Evolutionary conservation across 2,329 filamentous ascomycete species (phyloP), one percentile per base, ranked within the genome.

Genomic region (Fusarium algeriense): DNA sequence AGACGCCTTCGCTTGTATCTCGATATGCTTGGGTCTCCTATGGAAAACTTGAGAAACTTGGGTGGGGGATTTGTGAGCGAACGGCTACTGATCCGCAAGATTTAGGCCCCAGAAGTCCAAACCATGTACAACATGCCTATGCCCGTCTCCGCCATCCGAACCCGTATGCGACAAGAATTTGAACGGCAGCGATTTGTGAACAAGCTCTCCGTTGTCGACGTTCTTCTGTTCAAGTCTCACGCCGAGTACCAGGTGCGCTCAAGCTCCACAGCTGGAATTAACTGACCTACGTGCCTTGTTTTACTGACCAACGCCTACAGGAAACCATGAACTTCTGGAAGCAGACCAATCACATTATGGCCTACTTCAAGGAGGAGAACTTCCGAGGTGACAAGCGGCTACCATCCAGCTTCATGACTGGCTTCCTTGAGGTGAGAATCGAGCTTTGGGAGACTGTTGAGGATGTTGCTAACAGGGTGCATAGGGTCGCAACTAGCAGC

Each of bases 321-420:
- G 96, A 99, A 88, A 99, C 93, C 58, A 90, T 99, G 87, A 99
- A 99, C 86, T 99, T 93, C 88, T 99, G 96, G 96, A 97, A 98
- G 85, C 96, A 99, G 84, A 88, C 95, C 69, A 93, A 92, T 71
- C 96, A 99, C 82, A 89, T 99, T 76, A 94, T 99, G 89, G 94
- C 96, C 78, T 99, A 97, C 84, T 99, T 98, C 88, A 91, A 95
- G 80, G 88, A 91, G 77, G 95, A 98, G 82, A 89, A 87, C 82
- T 89, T 89, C 80, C 84, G 93, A 90, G 86, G 93, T 90, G 81
- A 92, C 86, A 81, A 93, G 76, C 90, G 89, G 80, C 84, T 98
- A 83, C 95, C 95, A 41, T 90, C 90, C 77, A 96, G 89, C 85
- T 99, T 99, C 85, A 97, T 99, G 85, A 88, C 91, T 76, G 94